phyloP scores from a whole-genome alignment of 768 basidiomycete species.

The Lentinula lateritia region DNA sequence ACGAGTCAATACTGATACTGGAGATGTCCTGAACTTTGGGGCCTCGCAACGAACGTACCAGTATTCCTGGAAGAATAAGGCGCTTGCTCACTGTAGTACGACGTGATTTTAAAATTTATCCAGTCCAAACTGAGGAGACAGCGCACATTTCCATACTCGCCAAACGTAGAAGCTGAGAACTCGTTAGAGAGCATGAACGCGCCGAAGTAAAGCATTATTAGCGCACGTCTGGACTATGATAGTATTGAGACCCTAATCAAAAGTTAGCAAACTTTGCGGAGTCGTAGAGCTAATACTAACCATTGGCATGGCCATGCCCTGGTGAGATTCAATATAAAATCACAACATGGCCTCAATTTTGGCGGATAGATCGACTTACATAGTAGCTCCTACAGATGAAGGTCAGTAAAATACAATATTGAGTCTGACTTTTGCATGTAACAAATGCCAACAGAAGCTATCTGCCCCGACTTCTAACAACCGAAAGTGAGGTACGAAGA shows the following conservation, averaged over 20 bases:
- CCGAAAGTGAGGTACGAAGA: background rate
- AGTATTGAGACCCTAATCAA: background rate
- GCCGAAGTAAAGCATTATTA: no score
- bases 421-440: no score
- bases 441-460: no score
- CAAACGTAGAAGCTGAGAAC: background rate
- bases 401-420: background rate
- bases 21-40: no score
- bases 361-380: background rate
- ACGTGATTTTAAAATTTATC: background rate
- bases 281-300: background rate
- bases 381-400: conserved; percentile 2
- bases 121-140: background rate
- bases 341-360: background rate
- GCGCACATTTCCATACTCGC: conserved; percentile 1
- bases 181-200: background rate
- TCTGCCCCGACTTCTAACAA: no score
- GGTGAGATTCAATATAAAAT: background rate
- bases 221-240: conserved; percentile 1
- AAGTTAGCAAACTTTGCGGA: background rate
- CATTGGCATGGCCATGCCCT: conserved; percentile 5
- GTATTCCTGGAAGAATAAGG: background rate
- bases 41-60: background rate
- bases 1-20: background rate
- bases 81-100: background rate